phyloP scores from a whole-genome alignment of 2,329 filamentous ascomycete species.

The Erysiphe pulchra region DNA sequence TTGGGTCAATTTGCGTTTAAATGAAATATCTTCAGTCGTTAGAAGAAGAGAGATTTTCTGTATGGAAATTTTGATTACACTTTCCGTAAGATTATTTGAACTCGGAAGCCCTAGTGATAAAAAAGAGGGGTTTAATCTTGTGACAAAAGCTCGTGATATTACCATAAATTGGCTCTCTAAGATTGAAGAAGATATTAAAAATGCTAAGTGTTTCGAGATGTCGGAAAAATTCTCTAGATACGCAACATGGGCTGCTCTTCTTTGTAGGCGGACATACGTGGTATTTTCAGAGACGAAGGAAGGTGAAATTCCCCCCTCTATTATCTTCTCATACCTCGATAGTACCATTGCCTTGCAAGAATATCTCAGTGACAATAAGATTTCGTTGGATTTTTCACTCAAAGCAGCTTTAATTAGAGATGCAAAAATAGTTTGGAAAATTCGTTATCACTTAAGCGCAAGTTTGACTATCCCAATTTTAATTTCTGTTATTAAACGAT shows the following conservation, averaged over 20 bases:
- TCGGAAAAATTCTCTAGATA: conserved; percentile 11
- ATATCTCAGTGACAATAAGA: conserved; percentile 16
- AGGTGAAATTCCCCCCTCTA: conserved; percentile 1
- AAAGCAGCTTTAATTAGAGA: conserved; percentile 20
- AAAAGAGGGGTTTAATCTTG: conserved; percentile 7
- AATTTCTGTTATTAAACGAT: no score
- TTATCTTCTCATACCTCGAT: conserved; percentile 14
- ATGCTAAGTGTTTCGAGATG: no score
- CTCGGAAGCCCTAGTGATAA: conserved; percentile 4
- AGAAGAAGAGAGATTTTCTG: conserved; percentile 32
- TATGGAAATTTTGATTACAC: conserved; percentile 29
- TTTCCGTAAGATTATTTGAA: conserved; percentile 19
- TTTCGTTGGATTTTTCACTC: conserved; percentile 13
- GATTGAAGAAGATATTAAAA: conserved; percentile 14
- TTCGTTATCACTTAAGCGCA: not conserved
- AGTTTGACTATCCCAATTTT: not conserved
- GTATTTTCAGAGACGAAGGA: conserved; percentile 1
- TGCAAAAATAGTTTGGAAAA: conserved; percentile 15
- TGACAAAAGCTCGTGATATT: conserved; percentile 18
- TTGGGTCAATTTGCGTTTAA: conserved; percentile 21
- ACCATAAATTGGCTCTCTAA: conserved; percentile 23
- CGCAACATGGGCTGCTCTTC: conserved; percentile 25
- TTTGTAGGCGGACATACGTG: conserved; percentile 24
- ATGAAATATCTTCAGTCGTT: conserved; percentile 15
- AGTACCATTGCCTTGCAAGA: conserved; percentile 21